phyloP scores from a whole-genome alignment of 805 yeast species.

The Brettanomyces custersianus region DNA sequence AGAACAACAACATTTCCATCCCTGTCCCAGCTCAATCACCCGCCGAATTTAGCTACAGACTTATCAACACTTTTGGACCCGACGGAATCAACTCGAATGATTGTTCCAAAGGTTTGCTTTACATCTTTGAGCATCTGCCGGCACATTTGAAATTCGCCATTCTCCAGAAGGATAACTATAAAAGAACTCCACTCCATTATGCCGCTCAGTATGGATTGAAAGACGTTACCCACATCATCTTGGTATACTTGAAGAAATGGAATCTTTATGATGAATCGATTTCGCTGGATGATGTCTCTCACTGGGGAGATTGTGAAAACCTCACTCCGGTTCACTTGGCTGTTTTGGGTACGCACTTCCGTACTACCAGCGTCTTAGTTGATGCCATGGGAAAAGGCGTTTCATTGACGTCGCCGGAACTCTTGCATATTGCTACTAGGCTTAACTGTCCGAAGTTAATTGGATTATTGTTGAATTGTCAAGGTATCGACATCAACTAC shows the following conservation, averaged over 20 bases:
- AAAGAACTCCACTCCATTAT: constrained; percentile 83
- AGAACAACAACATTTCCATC: constrained; percentile 12
- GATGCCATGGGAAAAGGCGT: constrained; percentile 30
- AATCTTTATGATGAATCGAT: constrained; percentile 37
- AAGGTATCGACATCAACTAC: constrained; percentile 52
- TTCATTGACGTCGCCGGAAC: constrained; percentile 40
- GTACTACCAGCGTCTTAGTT: constrained; percentile 56
- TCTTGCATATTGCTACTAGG: constrained; percentile 61
- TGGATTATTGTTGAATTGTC: constrained; percentile 39
- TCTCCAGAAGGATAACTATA: constrained; percentile 63
- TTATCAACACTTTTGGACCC: constrained; percentile 48
- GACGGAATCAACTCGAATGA: constrained; percentile 56
- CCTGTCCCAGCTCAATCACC: constrained; percentile 30
- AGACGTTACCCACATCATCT: constrained; percentile 47
- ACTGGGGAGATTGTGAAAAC: constrained; percentile 74
- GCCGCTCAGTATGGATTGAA: constrained; percentile 80
- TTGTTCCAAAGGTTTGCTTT: constrained; percentile 48
- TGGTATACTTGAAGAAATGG: constrained; percentile 54
- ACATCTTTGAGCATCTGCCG: constrained; percentile 49
- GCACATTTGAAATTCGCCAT: constrained; percentile 45
- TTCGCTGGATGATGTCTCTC: constrained; percentile 45
- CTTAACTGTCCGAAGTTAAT: constrained; percentile 53
- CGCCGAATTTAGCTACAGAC: constrained; percentile 37
- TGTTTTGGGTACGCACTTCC: constrained; percentile 74
- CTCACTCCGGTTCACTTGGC: constrained; percentile 80